phyloP scores from a whole-genome alignment of 208 protist species.

The Trypanosoma conorhini region DNA sequence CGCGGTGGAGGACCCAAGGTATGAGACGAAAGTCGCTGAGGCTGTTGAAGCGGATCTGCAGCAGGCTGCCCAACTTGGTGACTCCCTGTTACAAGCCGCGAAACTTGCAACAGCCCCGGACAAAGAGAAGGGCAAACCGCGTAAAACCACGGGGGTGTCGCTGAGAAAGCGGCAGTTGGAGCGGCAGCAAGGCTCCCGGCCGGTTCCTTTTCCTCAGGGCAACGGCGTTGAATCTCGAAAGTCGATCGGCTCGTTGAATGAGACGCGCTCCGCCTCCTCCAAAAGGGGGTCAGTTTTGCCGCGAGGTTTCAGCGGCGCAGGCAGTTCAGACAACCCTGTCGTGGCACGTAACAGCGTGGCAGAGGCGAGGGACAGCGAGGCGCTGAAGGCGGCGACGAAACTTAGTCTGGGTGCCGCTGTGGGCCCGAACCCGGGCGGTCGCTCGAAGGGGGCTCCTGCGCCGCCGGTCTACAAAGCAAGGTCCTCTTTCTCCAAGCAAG shows the following conservation, averaged over 20 bases:
- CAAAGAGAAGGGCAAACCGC: not conserved
- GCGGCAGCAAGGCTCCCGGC: not conserved
- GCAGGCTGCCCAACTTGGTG: not conserved
- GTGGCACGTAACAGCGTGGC: not conserved
- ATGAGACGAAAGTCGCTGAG: slow-evolving; percentile 48
- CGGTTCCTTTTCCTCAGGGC: not conserved
- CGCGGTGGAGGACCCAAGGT: slow-evolving; percentile 47
- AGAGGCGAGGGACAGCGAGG: not conserved
- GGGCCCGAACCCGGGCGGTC: not conserved
- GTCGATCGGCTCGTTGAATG: not conserved
- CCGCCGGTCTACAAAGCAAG: not conserved
- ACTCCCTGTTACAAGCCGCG: not conserved
- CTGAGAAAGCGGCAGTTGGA: slow-evolving; percentile 8
- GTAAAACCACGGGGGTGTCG: not conserved
- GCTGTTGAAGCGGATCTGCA: slow-evolving; percentile 39
- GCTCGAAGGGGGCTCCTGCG: not conserved
- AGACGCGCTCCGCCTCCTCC: not conserved
- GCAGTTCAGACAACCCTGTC: not conserved
- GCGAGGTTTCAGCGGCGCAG: not conserved
- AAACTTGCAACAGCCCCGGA: not conserved
- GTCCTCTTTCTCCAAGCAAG: not conserved
- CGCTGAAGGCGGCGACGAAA: not conserved
- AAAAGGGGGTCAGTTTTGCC: not conserved
- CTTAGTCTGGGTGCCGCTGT: not conserved
- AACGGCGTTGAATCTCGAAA: not conserved